Conservation (phyloP, 352 stramenopile genomes). For the Pythium dissimile region DNA sequence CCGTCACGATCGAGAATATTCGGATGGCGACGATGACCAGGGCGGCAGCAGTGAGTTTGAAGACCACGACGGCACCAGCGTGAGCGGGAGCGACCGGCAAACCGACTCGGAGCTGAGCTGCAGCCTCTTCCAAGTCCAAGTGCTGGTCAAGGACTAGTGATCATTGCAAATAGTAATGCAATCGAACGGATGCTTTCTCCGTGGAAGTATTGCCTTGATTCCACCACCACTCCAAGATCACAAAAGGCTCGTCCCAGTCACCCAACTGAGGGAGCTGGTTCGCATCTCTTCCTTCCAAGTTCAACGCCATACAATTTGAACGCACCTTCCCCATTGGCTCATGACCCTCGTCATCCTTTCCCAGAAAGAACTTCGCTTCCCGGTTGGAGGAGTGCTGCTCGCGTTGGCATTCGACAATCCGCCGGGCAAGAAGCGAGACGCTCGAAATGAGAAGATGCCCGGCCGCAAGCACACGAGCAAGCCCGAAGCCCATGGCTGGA, state of each 20-base stretch:
- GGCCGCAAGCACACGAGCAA: constrained; percentile 18
- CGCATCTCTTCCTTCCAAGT: too few relatives aligned
- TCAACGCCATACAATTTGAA: too few relatives aligned
- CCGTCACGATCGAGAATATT: too few relatives aligned
- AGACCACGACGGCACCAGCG: constrained; percentile 17
- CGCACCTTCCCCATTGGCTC: too few relatives aligned
- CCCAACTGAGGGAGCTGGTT: too few relatives aligned
- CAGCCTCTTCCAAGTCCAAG: constrained; percentile 65
- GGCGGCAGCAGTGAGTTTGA: too few relatives aligned
- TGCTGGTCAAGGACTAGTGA: constrained; percentile 33
- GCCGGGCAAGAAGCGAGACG: neutral
- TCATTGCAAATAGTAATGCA: too few relatives aligned
- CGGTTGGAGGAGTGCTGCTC: neutral
- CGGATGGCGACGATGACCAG: neutral
- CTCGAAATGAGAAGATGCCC: neutral
- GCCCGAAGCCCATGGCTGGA: constrained; percentile 21
- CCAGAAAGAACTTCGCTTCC: neutral
- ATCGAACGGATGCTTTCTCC: too few relatives aligned
- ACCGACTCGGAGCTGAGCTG: constrained; percentile 24
- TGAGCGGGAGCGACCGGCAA: neutral
- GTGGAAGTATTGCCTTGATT: too few relatives aligned
- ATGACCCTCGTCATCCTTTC: too few relatives aligned
- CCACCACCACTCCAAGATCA: too few relatives aligned
- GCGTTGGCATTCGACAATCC: neutral
- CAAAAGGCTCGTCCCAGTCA: too few relatives aligned